phyloP scores from a whole-genome alignment of 2,329 filamentous ascomycete species.

The Xylariomycetidae sp. region DNA sequence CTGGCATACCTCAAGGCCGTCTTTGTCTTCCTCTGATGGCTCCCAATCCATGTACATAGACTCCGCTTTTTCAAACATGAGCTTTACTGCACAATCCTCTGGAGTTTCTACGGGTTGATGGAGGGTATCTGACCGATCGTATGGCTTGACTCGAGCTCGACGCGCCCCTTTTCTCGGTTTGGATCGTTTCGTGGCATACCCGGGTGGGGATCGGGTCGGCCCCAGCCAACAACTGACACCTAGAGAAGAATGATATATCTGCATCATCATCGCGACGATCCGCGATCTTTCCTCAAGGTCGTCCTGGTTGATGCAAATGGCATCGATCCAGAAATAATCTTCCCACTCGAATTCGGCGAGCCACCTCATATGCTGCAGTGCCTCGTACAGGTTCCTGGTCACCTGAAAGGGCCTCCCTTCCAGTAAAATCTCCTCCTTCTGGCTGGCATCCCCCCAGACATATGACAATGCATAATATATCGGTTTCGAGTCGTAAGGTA shows the following conservation, averaged over 20 bases:
- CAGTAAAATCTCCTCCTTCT: conserved; percentile 5
- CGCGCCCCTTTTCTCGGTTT: too few species aligned
- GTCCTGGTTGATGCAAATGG: conserved; percentile 18
- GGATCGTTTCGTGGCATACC: conserved; percentile 1
- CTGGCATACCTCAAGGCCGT: conserved; percentile 1
- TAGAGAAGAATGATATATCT: conserved; percentile 9
- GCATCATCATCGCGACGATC: conserved; percentile 14
- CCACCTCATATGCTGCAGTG: conserved; percentile 10
- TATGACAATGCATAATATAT: conserved; percentile 9
- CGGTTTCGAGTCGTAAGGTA: neutral
- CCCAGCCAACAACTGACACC: conserved; percentile 14
- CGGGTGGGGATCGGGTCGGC: conserved; percentile 1
- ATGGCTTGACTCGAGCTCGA: neutral
- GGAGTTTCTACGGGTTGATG: conserved; percentile 1
- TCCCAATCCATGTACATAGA: conserved; percentile 7
- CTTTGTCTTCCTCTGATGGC: neutral
- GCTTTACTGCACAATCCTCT: conserved; percentile 4
- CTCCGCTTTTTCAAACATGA: conserved; percentile 10
- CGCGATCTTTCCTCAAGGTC: conserved; percentile 11
- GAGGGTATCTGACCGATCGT: neutral
- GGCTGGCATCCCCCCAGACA: conserved; percentile 9
- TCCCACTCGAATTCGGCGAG: conserved; percentile 4
- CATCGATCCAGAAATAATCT: conserved; percentile 17
- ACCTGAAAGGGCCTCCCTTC: conserved; percentile 6
- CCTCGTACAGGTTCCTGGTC: conserved; percentile 7